Percentiles rank a stretch among this genome's conserved stretches.
These are phyloP conservation scores for maize (Zea mays) DNA, from an alignment of 176 grass and related monocot genomes.

Conservation along the genomic window Zm-B73-REFERENCE-NAM-5.0 NC_050098.1:204589001-204589500, in stretches of 20 bases:
- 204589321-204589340: conserved; percentile 20
- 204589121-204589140: conserved; percentile 55
- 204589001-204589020: conserved; percentile 62
- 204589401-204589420: neutral
- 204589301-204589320: neutral
- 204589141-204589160: conserved; percentile 12
- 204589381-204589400: neutral
- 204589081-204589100: conserved; percentile 73
- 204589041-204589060: conserved; percentile 60
- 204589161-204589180: neutral
- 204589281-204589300: neutral
- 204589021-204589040: conserved; percentile 54
- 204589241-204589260: neutral
- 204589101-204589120: conserved; percentile 61
- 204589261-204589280: neutral
- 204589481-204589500: neutral
- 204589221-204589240: neutral
- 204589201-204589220: neutral
- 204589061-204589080: conserved; percentile 84
- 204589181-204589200: neutral
- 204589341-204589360: neutral
- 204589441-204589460: neutral
- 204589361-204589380: neutral
- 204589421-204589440: neutral
- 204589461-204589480: neutral